Evolutionary conservation across 2,329 filamentous ascomycete species (phyloP), one percentile per base, ranked within the genome.

Genomic region (Rachicladosporium sp.): DNA sequence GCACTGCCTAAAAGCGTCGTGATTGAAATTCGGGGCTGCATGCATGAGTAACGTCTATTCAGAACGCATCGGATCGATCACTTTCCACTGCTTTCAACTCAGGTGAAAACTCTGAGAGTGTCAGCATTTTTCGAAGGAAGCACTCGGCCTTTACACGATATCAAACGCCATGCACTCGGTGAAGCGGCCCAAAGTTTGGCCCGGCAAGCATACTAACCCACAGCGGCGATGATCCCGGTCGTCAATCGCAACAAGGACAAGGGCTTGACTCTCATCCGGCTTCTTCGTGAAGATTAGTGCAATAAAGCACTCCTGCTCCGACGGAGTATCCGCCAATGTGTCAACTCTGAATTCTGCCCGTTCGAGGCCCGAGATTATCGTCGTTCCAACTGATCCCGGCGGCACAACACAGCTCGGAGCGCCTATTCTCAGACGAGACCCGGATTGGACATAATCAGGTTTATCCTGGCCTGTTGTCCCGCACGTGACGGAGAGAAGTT

Each of bases 231-330:
- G 29, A 2, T 15, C 33, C 13, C 15, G 29, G 36, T 38, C 13
- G 8, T n/a, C 30, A 4, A 21, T 38, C 1, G 29, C 36, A 21
- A 32, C 36, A 15, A 38, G 29, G 9, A 38, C 36, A 10, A 38
- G 36, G n/a, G 36, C 36, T 12, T 32, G 36, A 38, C 36, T 38
- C 6, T 32, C 29, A 10, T 38, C 13, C 7, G 8, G 13, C 10
- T 1, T 12, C 13, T 32, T 32, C 10, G 23, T 29, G 6, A 38
- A 32, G 4, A 38, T 33, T n/a, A 38, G 10, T 32, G 36, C 36
- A 32, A 38, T 2, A 12, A 38, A 7, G 13, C 36, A 38, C 10
- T 38, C 13, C 36, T 27, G 36, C 12, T 38, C 10, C 29, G 10
- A 23, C 7, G 29, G 36, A 2, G 33, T 32, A 4, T 38, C 15